phyloP scores from a whole-genome alignment of 2,329 filamentous ascomycete species.

The Emydomyces testavorans region DNA sequence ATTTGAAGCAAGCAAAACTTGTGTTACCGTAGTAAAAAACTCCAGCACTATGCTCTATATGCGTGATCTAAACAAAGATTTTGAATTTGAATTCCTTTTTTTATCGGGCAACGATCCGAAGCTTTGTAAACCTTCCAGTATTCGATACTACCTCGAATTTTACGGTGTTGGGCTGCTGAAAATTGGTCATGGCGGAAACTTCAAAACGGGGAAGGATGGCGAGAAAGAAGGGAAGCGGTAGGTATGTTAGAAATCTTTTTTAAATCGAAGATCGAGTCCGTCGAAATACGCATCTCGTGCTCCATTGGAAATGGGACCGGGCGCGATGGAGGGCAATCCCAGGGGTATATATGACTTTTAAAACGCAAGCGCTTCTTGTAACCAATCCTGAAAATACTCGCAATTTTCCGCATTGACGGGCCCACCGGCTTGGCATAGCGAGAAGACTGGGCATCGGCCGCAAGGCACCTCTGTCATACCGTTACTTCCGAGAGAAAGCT shows the following conservation, averaged over 20 bases:
- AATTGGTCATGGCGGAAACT: no score
- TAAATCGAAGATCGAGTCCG: no score
- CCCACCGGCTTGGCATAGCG: slow-evolving; percentile 80
- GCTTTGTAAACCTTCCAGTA: not conserved
- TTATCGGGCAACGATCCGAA: no score
- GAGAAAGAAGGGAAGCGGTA: no score
- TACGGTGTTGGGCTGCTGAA: no score
- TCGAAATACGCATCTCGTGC: no score
- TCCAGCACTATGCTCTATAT: slow-evolving; percentile 16
- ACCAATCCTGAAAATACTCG: slow-evolving; percentile 82
- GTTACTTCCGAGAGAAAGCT: slow-evolving; percentile 46
- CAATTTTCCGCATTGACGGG: slow-evolving; percentile 83
- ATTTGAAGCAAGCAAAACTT: not conserved
- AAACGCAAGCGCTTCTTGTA: slow-evolving; percentile 39
- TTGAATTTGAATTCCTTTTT: not conserved
- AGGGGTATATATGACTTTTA: slow-evolving; percentile 17
- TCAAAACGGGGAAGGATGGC: no score
- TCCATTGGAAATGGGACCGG: no score
- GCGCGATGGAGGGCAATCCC: not conserved
- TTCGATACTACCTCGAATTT: not conserved
- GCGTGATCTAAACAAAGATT: not conserved
- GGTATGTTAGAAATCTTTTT: no score
- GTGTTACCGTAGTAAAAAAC: slow-evolving; percentile 1
- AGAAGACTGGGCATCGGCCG: slow-evolving; percentile 83
- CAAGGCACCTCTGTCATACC: slow-evolving; percentile 83